Percentiles rank a stretch among this genome's conserved stretches.
These are phyloP conservation scores for Babesia ovis DNA, from an alignment of 169 alveolate genomes.

Conservation along the genomic window DNA sequence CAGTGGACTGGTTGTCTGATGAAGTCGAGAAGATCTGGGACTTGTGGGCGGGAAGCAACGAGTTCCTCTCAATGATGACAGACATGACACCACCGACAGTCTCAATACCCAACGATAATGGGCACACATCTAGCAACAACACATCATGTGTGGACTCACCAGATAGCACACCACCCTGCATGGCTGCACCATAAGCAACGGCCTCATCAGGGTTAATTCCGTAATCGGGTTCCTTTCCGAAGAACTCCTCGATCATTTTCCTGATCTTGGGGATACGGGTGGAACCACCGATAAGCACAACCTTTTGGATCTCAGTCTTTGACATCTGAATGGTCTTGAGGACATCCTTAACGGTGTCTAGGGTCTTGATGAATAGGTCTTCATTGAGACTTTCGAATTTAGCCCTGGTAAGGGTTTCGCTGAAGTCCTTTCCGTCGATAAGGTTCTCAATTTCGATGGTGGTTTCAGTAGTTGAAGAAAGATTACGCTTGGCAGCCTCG, in stretches of 20 bases:
- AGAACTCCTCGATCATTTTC: constrained; percentile 89
- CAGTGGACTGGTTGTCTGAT: constrained; percentile 94
- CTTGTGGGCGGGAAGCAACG: constrained; percentile 96
- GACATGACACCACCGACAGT: constrained; percentile 97
- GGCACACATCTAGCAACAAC: constrained; percentile 94
- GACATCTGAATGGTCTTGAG: constrained; percentile 88
- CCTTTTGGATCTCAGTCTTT: constrained; percentile 91
- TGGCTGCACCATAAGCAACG: constrained; percentile 96
- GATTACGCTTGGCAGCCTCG: constrained; percentile 96
- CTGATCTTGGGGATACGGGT: constrained; percentile 94
- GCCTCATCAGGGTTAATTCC: constrained; percentile 95
- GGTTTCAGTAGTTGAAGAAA: constrained; percentile 90
- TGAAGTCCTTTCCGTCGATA: constrained; percentile 89
- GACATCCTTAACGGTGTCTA: constrained; percentile 91
- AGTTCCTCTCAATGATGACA: constrained; percentile 92
- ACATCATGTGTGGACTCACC: constrained; percentile 93
- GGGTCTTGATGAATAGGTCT: constrained; percentile 89
- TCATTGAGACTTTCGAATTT: constrained; percentile 90
- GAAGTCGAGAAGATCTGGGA: constrained; percentile 96
- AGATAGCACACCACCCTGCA: constrained; percentile 92
- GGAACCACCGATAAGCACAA: constrained; percentile 96
- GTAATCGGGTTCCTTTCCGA: constrained; percentile 91
- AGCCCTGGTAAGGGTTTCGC: constrained; percentile 93
- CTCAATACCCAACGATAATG: constrained; percentile 93
- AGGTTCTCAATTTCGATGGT: constrained; percentile 90